Conservation (phyloP, 2,329 filamentous ascomycete species). For the Sclerotinia subarctica region DNA sequence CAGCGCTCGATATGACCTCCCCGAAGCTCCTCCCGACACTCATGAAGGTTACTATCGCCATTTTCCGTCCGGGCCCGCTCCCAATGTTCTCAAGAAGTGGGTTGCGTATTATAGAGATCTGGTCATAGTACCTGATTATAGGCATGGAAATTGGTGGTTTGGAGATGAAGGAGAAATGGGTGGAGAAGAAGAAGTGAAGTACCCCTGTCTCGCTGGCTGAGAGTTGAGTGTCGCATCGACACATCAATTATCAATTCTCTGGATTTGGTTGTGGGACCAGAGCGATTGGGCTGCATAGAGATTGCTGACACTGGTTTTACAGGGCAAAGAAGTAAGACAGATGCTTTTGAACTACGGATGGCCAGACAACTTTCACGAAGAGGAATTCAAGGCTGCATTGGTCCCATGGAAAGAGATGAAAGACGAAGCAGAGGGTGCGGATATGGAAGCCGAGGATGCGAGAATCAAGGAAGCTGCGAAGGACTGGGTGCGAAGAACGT, state of each 20-base stretch:
- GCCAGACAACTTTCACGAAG: slow-evolving; percentile 20
- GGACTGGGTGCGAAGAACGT: slow-evolving; percentile 20
- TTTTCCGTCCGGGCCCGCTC: slow-evolving; percentile 19
- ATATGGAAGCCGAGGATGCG: slow-evolving; percentile 17
- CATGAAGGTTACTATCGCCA: slow-evolving; percentile 19
- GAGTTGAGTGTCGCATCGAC: neutral
- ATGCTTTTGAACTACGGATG: slow-evolving; percentile 19
- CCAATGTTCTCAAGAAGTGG: slow-evolving; percentile 20
- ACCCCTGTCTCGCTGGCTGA: neutral
- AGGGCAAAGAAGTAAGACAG: slow-evolving; percentile 16
- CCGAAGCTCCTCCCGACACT: slow-evolving; percentile 17
- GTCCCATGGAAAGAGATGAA: slow-evolving; percentile 19
- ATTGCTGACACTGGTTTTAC: neutral
- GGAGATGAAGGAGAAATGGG: slow-evolving; percentile 12
- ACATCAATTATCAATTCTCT: neutral
- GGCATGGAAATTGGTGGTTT: slow-evolving; percentile 17
- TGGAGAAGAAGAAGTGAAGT: slow-evolving; percentile 11
- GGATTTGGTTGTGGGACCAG: slow-evolving; percentile 3
- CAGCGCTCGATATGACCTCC: slow-evolving; percentile 13
- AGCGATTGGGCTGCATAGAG: slow-evolving; percentile 4
- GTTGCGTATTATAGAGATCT: slow-evolving; percentile 20
- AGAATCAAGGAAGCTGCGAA: slow-evolving; percentile 14
- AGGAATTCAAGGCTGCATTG: slow-evolving; percentile 17
- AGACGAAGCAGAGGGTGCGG: slow-evolving; percentile 12
- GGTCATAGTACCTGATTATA: slow-evolving; percentile 19